Conservation (phyloP, 73 alveolate species). For the Tetrahymena thermophila region DNA sequence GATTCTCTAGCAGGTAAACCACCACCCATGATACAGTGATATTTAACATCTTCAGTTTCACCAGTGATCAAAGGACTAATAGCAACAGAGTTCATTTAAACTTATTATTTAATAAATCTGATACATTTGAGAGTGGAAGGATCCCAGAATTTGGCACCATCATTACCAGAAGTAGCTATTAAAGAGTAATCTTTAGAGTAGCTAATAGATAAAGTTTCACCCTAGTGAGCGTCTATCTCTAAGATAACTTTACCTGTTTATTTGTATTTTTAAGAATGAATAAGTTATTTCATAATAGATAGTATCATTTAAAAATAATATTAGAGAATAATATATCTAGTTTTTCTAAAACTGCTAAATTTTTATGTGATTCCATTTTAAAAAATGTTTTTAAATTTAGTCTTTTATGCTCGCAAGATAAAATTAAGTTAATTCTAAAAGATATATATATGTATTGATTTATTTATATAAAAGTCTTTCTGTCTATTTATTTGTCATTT, state of each 20-base stretch:
- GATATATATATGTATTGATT: neutral
- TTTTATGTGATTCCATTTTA: neutral
- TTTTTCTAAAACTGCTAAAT: neutral
- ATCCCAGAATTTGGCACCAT: conserved; percentile 38
- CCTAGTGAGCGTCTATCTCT: conserved; percentile 21
- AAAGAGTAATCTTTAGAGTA: conserved; percentile 33
- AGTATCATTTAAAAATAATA: neutral
- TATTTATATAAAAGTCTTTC: neutral
- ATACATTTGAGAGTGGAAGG: conserved; percentile 13
- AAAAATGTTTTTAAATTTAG: neutral
- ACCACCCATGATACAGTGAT: conserved; percentile 37
- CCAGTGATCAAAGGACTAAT: conserved; percentile 30
- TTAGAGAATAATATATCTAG: neutral
- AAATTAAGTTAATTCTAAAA: neutral
- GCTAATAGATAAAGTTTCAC: conserved; percentile 21
- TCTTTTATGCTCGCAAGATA: neutral
- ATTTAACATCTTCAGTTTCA: conserved; percentile 3
- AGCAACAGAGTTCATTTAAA: conserved; percentile 39
- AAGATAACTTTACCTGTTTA: neutral
- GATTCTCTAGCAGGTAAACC: conserved; percentile 51
- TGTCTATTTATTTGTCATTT: neutral
- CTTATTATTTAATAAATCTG: conserved; percentile 36
- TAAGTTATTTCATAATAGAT: neutral
- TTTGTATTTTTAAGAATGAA: neutral
- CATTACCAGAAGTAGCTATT: conserved; percentile 40